A percentile compares a stretch with the other conserved stretches of the same genome.
Evolutionary conservation across 1,284 basidiomycete genomes (phyloP).

Genomic region (Porodaedalea pini): DNA sequence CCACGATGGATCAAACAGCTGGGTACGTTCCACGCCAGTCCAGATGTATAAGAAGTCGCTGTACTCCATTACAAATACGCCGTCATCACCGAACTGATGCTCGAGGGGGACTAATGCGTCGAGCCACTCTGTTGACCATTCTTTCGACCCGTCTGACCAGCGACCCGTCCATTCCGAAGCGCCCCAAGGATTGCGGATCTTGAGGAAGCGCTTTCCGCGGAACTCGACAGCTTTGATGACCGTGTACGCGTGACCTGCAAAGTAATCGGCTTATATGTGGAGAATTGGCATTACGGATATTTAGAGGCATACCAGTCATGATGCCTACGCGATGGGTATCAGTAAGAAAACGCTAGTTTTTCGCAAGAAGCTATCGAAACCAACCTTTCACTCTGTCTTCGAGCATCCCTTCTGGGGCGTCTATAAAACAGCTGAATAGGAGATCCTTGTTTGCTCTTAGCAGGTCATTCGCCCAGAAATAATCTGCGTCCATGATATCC

Average conservation of each 20-base stretch:
- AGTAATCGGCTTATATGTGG: background rate
- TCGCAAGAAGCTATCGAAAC: conserved; percentile 3
- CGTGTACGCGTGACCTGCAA: conserved; percentile 44
- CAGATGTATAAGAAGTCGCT: conserved; percentile 46
- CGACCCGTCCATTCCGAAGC: conserved; percentile 46
- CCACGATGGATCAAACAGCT: conserved; percentile 48
- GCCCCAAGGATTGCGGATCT: conserved; percentile 55
- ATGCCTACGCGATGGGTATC: conserved; percentile 34
- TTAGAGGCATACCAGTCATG: conserved; percentile 7
- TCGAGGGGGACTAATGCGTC: conserved; percentile 36
- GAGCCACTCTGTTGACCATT: conserved; percentile 49
- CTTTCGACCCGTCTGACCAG: conserved; percentile 52
- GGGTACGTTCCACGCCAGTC: conserved; percentile 43
- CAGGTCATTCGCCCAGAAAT: conserved; percentile 28
- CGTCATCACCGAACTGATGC: conserved; percentile 48
- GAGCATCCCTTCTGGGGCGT: conserved; percentile 19
- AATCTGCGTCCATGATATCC: conserved; percentile 29
- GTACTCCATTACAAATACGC: conserved; percentile 57
- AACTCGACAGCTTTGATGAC: conserved; percentile 47
- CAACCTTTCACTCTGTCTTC: conserved; percentile 4
- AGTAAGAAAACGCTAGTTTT: conserved; percentile 20
- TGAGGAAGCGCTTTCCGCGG: conserved; percentile 46
- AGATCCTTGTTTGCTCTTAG: conserved; percentile 40
- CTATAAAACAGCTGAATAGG: conserved; percentile 41
- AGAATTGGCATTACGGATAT: background rate